Evolutionary conservation across 148 eudicot genomes (phyloP).

Genomic region (Simmondsia chinensis): DNA sequence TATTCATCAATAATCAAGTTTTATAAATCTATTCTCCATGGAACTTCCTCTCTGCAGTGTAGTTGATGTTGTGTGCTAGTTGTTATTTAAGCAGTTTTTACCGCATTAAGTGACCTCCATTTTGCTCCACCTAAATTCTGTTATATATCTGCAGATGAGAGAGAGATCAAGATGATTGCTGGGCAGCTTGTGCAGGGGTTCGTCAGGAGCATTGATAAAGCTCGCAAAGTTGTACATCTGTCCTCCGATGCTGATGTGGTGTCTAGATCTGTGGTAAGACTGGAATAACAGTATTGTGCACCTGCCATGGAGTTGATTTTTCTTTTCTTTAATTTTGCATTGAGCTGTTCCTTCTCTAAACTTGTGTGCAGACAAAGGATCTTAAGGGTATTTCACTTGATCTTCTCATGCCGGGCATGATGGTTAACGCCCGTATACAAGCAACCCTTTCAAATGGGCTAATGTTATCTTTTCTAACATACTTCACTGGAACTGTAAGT

Average conservation of each 20-base stretch:
- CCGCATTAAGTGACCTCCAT: too few species aligned
- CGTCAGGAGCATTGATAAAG: constrained; percentile 71
- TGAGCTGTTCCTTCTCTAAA: constrained; percentile 8
- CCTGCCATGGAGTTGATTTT: too few species aligned
- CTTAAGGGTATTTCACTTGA: constrained; percentile 92
- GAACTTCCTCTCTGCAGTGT: too few species aligned
- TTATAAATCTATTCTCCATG: too few species aligned
- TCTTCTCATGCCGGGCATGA: constrained; percentile 96
- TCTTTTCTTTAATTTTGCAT: constrained; percentile 4
- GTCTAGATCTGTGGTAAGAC: constrained; percentile 76
- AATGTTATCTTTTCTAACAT: constrained; percentile 82
- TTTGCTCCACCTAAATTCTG: not conserved
- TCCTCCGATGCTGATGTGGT: constrained; percentile 52
- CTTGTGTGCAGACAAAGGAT: constrained; percentile 60
- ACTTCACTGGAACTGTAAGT: constrained; percentile 95
- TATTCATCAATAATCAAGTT: too few species aligned
- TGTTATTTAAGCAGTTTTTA: too few species aligned
- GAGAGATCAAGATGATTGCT: constrained; percentile 17
- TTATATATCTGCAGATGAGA: constrained; percentile 26
- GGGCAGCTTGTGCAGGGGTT: constrained; percentile 83
- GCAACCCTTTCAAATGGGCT: constrained; percentile 85
- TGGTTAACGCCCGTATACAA: constrained; percentile 78
- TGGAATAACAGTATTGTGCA: too few species aligned
- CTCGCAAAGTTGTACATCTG: constrained; percentile 74
- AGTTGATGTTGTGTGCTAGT: too few species aligned